phyloP scores from a whole-genome alignment of 2,329 filamentous ascomycete species.

The Trichoderma oligosporum region DNA sequence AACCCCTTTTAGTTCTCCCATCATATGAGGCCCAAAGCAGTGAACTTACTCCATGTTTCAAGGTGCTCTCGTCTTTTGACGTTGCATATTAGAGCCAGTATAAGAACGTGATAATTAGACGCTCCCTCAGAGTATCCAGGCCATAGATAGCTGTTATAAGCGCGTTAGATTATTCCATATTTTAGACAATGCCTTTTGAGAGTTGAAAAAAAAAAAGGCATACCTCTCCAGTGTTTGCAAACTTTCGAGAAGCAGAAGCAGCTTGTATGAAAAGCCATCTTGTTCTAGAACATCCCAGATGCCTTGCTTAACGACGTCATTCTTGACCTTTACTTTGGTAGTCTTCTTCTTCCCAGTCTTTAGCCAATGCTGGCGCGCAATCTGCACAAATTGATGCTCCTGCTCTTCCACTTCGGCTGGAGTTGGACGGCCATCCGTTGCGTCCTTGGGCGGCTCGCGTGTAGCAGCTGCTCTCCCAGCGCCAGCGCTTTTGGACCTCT shows the following conservation, averaged over 20 bases:
- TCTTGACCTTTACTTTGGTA: conserved; percentile 69
- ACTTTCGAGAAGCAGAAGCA: conserved; percentile 79
- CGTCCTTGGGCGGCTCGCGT: conserved; percentile 36
- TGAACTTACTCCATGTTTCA: conserved; percentile 71
- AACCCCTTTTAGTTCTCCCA: too few species aligned
- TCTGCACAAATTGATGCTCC: conserved; percentile 67
- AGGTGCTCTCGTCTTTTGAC: conserved; percentile 84
- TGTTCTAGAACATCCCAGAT: conserved; percentile 88
- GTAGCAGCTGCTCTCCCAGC: conserved; percentile 37
- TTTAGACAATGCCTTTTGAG: too few species aligned
- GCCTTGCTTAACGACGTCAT: conserved; percentile 77
- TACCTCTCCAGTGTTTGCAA: conserved; percentile 84
- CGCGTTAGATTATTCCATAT: conserved; percentile 25
- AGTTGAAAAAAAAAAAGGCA: not conserved
- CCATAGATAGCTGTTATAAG: conserved; percentile 74
- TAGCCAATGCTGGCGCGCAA: conserved; percentile 85
- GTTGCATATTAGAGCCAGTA: conserved; percentile 81
- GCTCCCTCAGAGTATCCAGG: conserved; percentile 84
- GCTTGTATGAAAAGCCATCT: conserved; percentile 72
- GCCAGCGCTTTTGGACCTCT: conserved; percentile 54
- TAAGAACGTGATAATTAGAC: conserved; percentile 85
- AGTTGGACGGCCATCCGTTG: conserved; percentile 43
- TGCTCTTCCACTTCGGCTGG: conserved; percentile 68
- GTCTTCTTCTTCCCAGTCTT: conserved; percentile 58
- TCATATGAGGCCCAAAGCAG: conserved; percentile 20